Evolutionary conservation across 208 protist genomes (phyloP).

Genomic region (Sergeia podlipaevii): DNA sequence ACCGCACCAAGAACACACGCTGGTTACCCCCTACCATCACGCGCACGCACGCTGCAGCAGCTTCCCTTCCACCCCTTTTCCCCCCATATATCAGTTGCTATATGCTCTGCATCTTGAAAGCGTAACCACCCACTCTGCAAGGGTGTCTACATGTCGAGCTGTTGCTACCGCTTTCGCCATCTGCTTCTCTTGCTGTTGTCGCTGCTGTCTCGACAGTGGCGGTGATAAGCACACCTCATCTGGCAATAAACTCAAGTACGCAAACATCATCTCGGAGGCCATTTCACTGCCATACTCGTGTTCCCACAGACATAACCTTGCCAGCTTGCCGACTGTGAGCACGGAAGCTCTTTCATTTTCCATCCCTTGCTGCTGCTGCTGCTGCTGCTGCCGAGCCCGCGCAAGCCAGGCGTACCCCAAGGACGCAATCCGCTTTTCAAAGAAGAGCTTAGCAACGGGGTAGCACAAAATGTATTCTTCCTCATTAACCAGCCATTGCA

Average conservation of each 20-base stretch:
- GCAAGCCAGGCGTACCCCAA: conserved; percentile 15
- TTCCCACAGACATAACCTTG: conserved; percentile 39
- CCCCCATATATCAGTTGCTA: too few species aligned
- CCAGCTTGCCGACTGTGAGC: conserved; percentile 32
- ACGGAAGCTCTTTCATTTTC: not conserved
- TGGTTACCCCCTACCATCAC: too few species aligned
- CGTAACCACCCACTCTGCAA: too few species aligned
- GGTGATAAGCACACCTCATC: conserved; percentile 11
- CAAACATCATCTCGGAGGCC: conserved; percentile 44
- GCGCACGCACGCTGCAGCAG: too few species aligned
- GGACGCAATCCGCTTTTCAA: conserved; percentile 26
- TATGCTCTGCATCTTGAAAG: too few species aligned
- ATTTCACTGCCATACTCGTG: conserved; percentile 46
- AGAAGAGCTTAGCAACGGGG: conserved; percentile 9
- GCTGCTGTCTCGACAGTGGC: conserved; percentile 1
- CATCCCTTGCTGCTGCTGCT: not conserved
- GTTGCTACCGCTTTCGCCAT: not conserved
- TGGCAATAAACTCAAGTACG: conserved; percentile 26
- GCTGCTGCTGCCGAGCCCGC: conserved; percentile 13
- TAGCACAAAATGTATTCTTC: conserved; percentile 23
- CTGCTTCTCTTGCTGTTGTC: not conserved
- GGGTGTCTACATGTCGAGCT: too few species aligned
- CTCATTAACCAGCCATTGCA: not conserved
- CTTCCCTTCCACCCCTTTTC: too few species aligned
- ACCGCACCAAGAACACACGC: too few species aligned